These are phyloP conservation scores for Epichloe typhina DNA, from an alignment of 2,329 filamentous ascomycete species.

Conservation along the genomic window DNA sequence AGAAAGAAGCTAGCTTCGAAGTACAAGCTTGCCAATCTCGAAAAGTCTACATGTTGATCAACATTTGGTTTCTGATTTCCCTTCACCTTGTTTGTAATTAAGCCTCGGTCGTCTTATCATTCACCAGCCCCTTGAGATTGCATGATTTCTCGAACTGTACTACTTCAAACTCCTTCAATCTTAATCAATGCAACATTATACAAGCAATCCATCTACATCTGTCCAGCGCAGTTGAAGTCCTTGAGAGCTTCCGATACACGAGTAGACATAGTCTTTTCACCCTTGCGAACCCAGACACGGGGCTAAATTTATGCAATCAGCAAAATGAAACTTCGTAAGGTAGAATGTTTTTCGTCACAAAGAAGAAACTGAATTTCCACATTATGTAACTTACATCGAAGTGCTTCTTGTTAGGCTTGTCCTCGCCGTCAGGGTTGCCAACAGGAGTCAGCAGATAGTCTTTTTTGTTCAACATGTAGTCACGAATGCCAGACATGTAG, in stretches of 20 bases:
- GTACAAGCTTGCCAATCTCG: no score
- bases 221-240: slow-evolving; percentile 61
- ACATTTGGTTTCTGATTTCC: no score
- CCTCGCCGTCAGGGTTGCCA: slow-evolving; percentile 87
- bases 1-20: no score
- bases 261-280: slow-evolving; percentile 89
- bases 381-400: slow-evolving; percentile 37
- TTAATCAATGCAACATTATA: not conserved
- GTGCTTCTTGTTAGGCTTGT: slow-evolving; percentile 99
- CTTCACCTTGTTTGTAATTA: no score
- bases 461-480: slow-evolving; percentile 90
- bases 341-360: no score
- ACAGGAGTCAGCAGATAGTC: slow-evolving; percentile 80
- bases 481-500: slow-evolving; percentile 83
- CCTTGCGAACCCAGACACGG: slow-evolving; percentile 89
- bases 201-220: slow-evolving; percentile 16
- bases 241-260: slow-evolving; percentile 70
- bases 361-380: no score
- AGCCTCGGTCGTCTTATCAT: not conserved
- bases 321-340: not conserved
- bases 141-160: not conserved
- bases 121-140: not conserved
- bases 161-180: not conserved
- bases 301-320: slow-evolving; percentile 34
- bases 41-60: no score